Evolutionary conservation across 108 stramenopile species (phyloP), one percentile per base, ranked within the genome.

Genomic region (Bacterosira constricta): DNA sequence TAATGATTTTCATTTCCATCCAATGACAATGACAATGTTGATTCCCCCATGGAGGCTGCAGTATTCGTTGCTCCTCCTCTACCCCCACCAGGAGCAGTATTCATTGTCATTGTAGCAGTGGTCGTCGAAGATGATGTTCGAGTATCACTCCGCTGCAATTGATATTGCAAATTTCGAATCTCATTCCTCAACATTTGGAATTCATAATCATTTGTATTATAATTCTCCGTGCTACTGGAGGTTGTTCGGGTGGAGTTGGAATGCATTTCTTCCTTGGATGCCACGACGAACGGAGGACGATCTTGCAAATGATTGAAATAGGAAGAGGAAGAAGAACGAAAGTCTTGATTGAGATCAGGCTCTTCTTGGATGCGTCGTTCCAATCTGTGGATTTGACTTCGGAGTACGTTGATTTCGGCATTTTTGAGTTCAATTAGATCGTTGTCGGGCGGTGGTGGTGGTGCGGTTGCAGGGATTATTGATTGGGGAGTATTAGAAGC

Each of bases 361-460:
- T 50, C 59, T 20, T 72, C 50, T 32, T 72, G 71, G 61, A 72
- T 63, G 30, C 60, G 71, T 17, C 36, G 58, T 62, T 72, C 71
- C 21, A 72, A 63, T 53, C 71, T 62, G 17, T 52, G 59, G 3
- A 72, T 54, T 54, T 72, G 71, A 63, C 71, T 72, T 10, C 71
- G 71, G 34, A 72, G 30, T 0, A 72, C 60, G 50, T 72, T 36
- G 39, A 72, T 72, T 37, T 72, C 71, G 8, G 71, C 71, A 54
- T 72, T 72, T 26, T 72, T 72, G 30, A 72, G 60, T 9, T 63
- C 61, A 7, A 25, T 23, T 9, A 25, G 32, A n/a, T 42, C 44
- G 18, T 23, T 20, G 56, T 45, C 31, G 25, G 30, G 37, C 11
- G 29, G 18, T 20, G 4, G 51, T 23, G 27, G 25, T 36, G 10